Evolutionary conservation across 2,329 filamentous ascomycete species (phyloP).

Genomic region (Colletotrichum sp.): DNA sequence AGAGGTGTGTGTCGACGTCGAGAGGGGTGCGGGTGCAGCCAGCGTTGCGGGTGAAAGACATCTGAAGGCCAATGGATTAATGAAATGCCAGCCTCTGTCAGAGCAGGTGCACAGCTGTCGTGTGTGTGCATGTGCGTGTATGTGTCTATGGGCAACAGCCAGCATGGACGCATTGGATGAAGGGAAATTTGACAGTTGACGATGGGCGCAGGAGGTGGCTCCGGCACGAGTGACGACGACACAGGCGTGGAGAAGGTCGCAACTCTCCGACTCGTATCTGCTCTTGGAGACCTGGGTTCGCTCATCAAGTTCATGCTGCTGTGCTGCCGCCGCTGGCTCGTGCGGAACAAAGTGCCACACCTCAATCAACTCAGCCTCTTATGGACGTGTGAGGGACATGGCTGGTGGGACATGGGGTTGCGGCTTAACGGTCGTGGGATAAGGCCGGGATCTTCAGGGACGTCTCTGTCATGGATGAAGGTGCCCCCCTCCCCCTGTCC

Average conservation of each 20-base stretch:
- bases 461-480: conserved; percentile 4
- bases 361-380: conserved; percentile 18
- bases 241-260: conserved; percentile 8
- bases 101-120: neutral
- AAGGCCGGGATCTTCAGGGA: conserved; percentile 19
- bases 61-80: neutral
- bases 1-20: neutral
- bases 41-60: neutral
- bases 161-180: conserved; percentile 9
- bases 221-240: conserved; percentile 3
- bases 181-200: conserved; percentile 7
- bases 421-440: conserved; percentile 16
- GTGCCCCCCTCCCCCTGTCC: neutral
- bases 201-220: conserved; percentile 11
- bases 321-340: neutral
- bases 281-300: neutral
- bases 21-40: neutral
- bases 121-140: too few species aligned
- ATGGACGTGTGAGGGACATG: neutral
- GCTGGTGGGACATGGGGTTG: conserved; percentile 15
- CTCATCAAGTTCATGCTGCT: conserved; percentile 15
- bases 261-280: conserved; percentile 13
- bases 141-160: neutral
- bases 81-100: neutral
- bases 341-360: conserved; percentile 8